Evolutionary conservation across 768 basidiomycete genomes (phyloP).

Genomic region (Tylopilus sp.): DNA sequence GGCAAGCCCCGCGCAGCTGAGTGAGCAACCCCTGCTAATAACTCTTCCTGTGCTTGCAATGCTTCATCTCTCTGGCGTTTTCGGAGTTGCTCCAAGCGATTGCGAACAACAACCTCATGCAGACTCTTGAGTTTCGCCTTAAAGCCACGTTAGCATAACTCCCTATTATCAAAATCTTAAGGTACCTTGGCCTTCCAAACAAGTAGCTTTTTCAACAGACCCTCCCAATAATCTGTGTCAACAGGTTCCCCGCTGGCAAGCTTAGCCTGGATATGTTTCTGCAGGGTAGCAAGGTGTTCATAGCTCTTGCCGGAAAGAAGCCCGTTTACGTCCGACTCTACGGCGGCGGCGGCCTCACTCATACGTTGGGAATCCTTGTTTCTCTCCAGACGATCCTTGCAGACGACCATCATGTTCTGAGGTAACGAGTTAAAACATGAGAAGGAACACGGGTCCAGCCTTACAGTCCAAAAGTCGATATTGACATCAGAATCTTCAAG

Average conservation of each 20-base stretch:
- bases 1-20: constrained; percentile 47
- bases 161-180: constrained; percentile 1
- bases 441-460: constrained; percentile 18
- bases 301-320: constrained; percentile 84
- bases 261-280: constrained; percentile 84
- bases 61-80: constrained; percentile 97
- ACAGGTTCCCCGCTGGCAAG: constrained; percentile 89
- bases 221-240: constrained; percentile 98
- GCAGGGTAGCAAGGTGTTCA: constrained; percentile 77
- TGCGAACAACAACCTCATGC: constrained; percentile 95
- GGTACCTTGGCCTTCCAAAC: constrained; percentile 96
- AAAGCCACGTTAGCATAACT: constrained; percentile 6
- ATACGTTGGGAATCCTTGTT: constrained; percentile 60
- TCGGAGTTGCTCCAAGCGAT: constrained; percentile 92
- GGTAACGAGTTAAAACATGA: not conserved
- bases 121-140: constrained; percentile 89
- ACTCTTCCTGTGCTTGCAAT: constrained; percentile 87
- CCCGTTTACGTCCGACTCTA: constrained; percentile 79
- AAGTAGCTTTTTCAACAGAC: constrained; percentile 82
- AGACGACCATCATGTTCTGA: constrained; percentile 97
- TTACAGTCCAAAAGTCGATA: constrained; percentile 96
- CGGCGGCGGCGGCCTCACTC: constrained; percentile 68
- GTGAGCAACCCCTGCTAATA: constrained; percentile 72
- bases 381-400: constrained; percentile 82
- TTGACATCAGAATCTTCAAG: constrained; percentile 83